Percentiles rank a stretch among this genome's conserved stretches.
Evolutionary conservation across 2,329 filamentous ascomycete species (phyloP).

Genomic region (Drechslera avenae): DNA sequence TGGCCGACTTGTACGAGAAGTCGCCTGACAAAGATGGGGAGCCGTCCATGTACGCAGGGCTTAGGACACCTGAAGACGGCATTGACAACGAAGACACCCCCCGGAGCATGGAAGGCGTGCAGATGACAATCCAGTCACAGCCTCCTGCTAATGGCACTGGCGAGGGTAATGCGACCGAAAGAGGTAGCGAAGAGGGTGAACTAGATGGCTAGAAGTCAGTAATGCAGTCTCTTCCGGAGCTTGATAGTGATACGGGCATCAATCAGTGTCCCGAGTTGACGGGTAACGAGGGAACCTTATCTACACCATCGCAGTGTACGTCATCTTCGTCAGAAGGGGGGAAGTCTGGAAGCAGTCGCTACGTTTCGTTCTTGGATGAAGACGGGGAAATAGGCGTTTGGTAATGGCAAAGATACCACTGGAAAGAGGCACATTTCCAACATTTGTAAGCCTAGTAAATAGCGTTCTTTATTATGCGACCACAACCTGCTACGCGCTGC

Average conservation of each 20-base stretch:
- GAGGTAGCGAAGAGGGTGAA: slow-evolving; percentile 55
- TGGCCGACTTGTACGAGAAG: slow-evolving; percentile 63
- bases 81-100: slow-evolving; percentile 43
- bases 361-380: not conserved
- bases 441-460: slow-evolving; percentile 3
- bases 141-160: slow-evolving; percentile 25
- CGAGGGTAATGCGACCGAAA: slow-evolving; percentile 27
- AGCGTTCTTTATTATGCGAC: not conserved
- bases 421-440: not conserved
- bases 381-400: slow-evolving; percentile 6
- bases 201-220: slow-evolving; percentile 49
- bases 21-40: slow-evolving; percentile 49
- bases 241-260: too few species aligned
- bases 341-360: not conserved
- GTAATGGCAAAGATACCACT: slow-evolving; percentile 11
- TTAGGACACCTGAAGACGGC: slow-evolving; percentile 48
- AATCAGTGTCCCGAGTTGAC: not conserved
- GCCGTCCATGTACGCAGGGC: slow-evolving; percentile 53
- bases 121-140: slow-evolving; percentile 26
- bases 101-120: slow-evolving; percentile 33
- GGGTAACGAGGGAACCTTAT: not conserved
- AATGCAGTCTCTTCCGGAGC: too few species aligned
- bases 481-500: not conserved
- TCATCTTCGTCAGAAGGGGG: not conserved
- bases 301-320: not conserved